A percentile compares a stretch with the other conserved stretches of the same genome.
Evolutionary conservation across 371 early-diverging fungal species (phyloP).

Genomic region (Actinomortierella ambigua): DNA sequence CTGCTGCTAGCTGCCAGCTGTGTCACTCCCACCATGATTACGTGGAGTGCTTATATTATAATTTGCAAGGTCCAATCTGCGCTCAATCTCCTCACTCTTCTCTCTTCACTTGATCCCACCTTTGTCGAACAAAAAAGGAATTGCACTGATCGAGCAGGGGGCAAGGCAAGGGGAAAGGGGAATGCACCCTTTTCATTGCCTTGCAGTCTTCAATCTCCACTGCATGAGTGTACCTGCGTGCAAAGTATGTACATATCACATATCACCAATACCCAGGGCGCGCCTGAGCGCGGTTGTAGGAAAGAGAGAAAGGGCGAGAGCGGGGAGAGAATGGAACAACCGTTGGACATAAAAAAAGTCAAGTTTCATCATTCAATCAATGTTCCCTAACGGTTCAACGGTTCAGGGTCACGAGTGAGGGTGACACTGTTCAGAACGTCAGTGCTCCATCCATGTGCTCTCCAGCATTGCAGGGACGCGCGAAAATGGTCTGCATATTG

Average conservation of each 20-base stretch:
- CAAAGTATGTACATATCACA: no score
- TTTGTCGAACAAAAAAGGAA: no score
- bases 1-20: no score
- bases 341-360: background rate
- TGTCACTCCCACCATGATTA: no score
- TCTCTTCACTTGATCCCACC: no score
- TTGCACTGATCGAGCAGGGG: constrained; percentile 2
- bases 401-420: background rate
- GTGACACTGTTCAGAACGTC: background rate
- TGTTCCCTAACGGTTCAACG: background rate
- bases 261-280: background rate
- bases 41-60: no score
- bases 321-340: background rate
- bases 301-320: background rate
- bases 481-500: background rate
- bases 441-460: constrained; percentile 1
- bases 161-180: background rate
- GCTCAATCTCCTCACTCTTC: no score
- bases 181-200: background rate
- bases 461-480: no score
- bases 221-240: no score
- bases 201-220: no score
- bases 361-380: background rate
- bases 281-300: background rate
- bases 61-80: no score